Evolutionary conservation across 2,329 filamentous ascomycete species (phyloP).

Genomic region (Cladosporium oxysporum): DNA sequence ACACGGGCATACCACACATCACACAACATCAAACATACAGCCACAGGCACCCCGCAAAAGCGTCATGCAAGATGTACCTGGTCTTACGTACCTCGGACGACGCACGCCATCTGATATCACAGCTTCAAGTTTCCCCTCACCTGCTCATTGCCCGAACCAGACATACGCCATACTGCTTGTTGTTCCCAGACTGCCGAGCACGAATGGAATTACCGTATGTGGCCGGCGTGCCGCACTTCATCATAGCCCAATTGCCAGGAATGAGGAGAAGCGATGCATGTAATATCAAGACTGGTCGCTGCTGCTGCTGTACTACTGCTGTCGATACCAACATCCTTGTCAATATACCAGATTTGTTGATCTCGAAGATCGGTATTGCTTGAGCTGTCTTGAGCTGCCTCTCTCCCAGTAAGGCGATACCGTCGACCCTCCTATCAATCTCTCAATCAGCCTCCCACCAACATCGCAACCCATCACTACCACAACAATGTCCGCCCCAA

Average conservation of each 20-base stretch:
- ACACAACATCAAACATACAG: neutral
- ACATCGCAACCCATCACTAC: neutral
- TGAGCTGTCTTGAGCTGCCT: neutral
- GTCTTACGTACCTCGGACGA: slow-evolving; percentile 15
- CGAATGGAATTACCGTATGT: slow-evolving; percentile 19
- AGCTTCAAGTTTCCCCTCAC: slow-evolving; percentile 18
- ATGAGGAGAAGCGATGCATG: slow-evolving; percentile 13
- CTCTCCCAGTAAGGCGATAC: neutral
- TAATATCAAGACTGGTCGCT: neutral
- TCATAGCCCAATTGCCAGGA: neutral
- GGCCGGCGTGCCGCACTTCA: slow-evolving; percentile 5
- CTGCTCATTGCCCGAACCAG: neutral
- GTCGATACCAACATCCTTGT: neutral
- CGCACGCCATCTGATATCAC: neutral
- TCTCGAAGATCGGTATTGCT: too few species aligned
- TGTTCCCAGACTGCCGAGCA: slow-evolving; percentile 12
- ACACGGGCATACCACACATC: neutral
- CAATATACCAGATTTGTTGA: neutral
- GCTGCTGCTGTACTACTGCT: slow-evolving; percentile 3
- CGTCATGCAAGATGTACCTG: neutral
- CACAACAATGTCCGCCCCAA: slow-evolving; percentile 17
- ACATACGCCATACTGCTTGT: slow-evolving; percentile 3
- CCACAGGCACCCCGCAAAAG: slow-evolving; percentile 8
- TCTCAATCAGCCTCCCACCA: too few species aligned
- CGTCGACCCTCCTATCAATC: neutral